Conservation (phyloP, 257 asterid species). For the Solanum sejunctum region DNA sequence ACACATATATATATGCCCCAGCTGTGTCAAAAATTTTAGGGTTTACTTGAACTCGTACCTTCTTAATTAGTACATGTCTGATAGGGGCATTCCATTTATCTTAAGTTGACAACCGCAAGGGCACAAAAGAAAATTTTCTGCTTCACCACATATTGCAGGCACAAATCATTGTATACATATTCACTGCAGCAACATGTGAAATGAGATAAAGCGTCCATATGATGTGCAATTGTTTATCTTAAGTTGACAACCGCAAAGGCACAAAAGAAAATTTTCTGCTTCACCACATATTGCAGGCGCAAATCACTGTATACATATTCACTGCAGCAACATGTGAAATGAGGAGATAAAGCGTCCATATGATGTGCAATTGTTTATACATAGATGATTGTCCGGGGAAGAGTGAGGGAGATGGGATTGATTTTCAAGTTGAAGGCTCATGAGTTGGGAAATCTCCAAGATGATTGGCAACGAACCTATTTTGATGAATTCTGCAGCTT, state of each 20-base stretch:
- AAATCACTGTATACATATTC: not conserved
- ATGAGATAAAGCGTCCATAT: not conserved
- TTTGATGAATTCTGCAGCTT: constrained; percentile 7
- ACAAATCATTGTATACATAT: not conserved
- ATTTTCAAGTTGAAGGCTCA: not conserved
- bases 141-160: not conserved
- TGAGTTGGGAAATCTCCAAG: not conserved
- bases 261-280: not conserved
- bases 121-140: not conserved
- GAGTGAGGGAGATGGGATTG: not conserved
- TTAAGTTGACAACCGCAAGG: not conserved
- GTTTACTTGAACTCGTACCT: not conserved
- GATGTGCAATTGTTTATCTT: not conserved
- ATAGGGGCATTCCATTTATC: not conserved
- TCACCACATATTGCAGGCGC: not conserved
- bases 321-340: not conserved
- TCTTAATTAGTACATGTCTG: not conserved
- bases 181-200: not conserved
- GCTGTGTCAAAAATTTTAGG: not conserved
- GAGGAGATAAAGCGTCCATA: not conserved
- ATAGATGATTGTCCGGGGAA: not conserved
- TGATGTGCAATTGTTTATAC: not conserved
- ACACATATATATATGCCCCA: not conserved
- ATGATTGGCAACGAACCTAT: not conserved
- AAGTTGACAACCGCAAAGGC: not conserved